phyloP scores from a whole-genome alignment of 768 basidiomycete genomes.

The Trametes punicea region DNA sequence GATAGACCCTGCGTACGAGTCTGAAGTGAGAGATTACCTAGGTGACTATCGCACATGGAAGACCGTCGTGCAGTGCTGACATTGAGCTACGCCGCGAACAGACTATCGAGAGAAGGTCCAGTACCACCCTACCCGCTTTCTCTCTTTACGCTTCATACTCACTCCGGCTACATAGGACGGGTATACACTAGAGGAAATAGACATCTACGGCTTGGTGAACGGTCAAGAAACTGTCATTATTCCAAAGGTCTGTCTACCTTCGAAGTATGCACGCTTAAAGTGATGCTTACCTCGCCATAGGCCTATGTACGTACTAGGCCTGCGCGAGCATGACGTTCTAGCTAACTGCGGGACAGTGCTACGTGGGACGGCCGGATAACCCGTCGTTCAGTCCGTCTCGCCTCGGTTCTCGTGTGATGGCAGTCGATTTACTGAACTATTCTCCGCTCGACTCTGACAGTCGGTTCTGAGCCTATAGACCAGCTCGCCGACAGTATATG shows the following conservation, averaged over 20 bases:
- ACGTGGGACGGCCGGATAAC: constrained; percentile 84
- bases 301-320: neutral
- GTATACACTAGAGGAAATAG: constrained; percentile 78
- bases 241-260: constrained; percentile 43
- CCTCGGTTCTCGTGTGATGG: neutral
- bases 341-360: constrained; percentile 49
- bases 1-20: constrained; percentile 72
- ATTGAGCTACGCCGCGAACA: constrained; percentile 3
- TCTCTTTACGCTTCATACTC: neutral
- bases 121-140: neutral
- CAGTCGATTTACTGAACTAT: too few species aligned
- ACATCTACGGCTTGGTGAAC: constrained; percentile 61
- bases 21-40: constrained; percentile 79
- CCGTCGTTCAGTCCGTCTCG: constrained; percentile 71
- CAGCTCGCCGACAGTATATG: constrained; percentile 67
- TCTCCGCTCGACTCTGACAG: too few species aligned
- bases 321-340: neutral
- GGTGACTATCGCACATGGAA: constrained; percentile 48
- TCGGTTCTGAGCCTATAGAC: constrained; percentile 80
- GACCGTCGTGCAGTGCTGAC: neutral
- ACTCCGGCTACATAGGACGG: constrained; percentile 58
- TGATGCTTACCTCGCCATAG: constrained; percentile 19
- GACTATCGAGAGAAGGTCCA: constrained; percentile 84
- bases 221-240: constrained; percentile 55
- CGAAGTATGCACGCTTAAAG: constrained; percentile 33